phyloP scores from a whole-genome alignment of 768 basidiomycete genomes.

The Galerina sulciceps region DNA sequence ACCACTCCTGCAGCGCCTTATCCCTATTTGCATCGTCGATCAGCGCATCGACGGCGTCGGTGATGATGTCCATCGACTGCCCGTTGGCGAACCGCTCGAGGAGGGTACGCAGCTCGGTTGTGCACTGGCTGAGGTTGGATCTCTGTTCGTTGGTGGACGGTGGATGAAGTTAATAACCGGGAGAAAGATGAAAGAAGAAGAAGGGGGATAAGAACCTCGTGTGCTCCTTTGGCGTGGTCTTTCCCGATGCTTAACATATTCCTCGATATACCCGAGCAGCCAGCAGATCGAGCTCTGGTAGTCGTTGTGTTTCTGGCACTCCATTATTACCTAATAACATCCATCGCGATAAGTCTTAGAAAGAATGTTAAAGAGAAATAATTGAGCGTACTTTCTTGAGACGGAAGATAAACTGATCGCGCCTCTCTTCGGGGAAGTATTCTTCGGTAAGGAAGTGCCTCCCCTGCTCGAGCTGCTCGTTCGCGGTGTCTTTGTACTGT shows the following conservation, averaged over 20 bases:
- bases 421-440: slow-evolving; percentile 87
- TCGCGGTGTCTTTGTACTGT: slow-evolving; percentile 62
- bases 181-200: background rate
- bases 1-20: slow-evolving; percentile 75
- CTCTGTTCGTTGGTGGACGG: slow-evolving; percentile 47
- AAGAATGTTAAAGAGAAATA: background rate
- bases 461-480: slow-evolving; percentile 59
- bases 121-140: slow-evolving; percentile 57
- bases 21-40: slow-evolving; percentile 73
- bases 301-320: slow-evolving; percentile 91
- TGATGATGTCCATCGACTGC: slow-evolving; percentile 64
- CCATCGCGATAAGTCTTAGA: background rate
- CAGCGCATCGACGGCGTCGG: slow-evolving; percentile 72
- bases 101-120: slow-evolving; percentile 71
- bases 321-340: slow-evolving; percentile 71
- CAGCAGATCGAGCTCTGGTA: slow-evolving; percentile 82
- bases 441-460: slow-evolving; percentile 78
- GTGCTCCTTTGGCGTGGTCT: slow-evolving; percentile 16
- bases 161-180: no score
- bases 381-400: slow-evolving; percentile 76
- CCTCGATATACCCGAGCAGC: slow-evolving; percentile 65
- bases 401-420: slow-evolving; percentile 92
- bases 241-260: slow-evolving; percentile 52
- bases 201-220: slow-evolving; percentile 30
- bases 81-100: slow-evolving; percentile 92